Conservation (phyloP, 2,329 filamentous ascomycete species). For the Seiridium unicorne region DNA sequence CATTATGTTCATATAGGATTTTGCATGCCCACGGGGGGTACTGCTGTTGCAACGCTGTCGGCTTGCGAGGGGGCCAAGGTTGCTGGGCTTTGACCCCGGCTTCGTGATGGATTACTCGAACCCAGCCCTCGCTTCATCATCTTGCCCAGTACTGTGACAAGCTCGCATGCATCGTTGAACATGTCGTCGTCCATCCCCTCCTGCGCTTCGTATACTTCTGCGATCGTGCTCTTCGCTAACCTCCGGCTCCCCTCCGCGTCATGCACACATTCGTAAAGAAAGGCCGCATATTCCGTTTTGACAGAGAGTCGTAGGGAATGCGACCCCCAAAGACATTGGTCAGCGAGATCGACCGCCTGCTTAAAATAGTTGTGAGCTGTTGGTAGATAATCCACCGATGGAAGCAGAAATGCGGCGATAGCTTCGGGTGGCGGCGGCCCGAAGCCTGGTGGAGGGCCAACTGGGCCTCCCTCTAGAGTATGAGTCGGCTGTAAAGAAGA, state of each 20-base stretch:
- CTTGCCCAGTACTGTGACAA: constrained; percentile 81
- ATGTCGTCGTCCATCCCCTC: constrained; percentile 95
- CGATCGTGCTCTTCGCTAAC: constrained; percentile 78
- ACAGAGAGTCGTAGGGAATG: constrained; percentile 87
- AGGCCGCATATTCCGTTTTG: constrained; percentile 89
- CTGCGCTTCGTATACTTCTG: constrained; percentile 85
- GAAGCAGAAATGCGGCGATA: constrained; percentile 74
- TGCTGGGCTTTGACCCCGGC: constrained; percentile 13
- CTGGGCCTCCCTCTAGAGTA: constrained; percentile 56
- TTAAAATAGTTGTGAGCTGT: constrained; percentile 79
- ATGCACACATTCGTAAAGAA: constrained; percentile 89
- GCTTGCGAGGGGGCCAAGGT: constrained; percentile 15
- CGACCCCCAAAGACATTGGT: constrained; percentile 76
- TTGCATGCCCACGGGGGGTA: constrained; percentile 21
- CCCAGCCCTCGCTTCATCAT: constrained; percentile 78
- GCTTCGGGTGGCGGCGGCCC: constrained; percentile 34
- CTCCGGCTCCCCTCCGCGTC: constrained; percentile 74
- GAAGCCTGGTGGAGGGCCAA: constrained; percentile 57
- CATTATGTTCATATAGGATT: constrained; percentile 17
- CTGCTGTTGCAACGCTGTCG: constrained; percentile 15
- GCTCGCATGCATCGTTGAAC: constrained; percentile 86
- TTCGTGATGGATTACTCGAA: constrained; percentile 18
- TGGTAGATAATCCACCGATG: constrained; percentile 76
- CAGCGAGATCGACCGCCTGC: constrained; percentile 72
- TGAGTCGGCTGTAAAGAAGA: constrained; percentile 48